Evolutionary conservation across 768 basidiomycete species (phyloP).

Genomic region (Mycena venus): DNA sequence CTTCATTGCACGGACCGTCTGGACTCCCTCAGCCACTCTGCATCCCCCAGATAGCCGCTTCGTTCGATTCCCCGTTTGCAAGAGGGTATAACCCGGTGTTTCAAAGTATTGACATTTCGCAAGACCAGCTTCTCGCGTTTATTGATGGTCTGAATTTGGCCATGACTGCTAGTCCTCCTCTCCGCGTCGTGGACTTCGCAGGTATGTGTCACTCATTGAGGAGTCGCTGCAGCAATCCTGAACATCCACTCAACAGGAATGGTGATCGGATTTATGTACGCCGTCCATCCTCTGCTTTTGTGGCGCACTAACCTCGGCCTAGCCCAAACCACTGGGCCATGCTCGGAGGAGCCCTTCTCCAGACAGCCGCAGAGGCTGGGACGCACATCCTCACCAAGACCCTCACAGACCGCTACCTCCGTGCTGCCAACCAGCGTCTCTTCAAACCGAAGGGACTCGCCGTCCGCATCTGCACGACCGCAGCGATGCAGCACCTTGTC

Average conservation of each 20-base stretch:
- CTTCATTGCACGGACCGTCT: not conserved
- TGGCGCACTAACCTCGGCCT: not conserved
- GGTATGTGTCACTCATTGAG: not conserved
- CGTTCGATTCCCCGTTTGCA: conserved; percentile 37
- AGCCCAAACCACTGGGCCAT: conserved; percentile 42
- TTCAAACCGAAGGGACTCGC: conserved; percentile 39
- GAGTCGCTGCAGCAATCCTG: not conserved
- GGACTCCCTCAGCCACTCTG: conserved; percentile 33
- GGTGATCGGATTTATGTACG: conserved; percentile 40
- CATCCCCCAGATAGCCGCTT: conserved; percentile 34
- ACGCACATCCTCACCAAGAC: conserved; percentile 40
- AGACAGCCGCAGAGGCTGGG: conserved; percentile 34
- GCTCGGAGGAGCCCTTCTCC: conserved; percentile 32
- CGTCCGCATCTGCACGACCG: conserved; percentile 41
- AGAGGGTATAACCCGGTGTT: conserved; percentile 35
- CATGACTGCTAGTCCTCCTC: conserved; percentile 40
- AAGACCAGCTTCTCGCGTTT: conserved; percentile 36
- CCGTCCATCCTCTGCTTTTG: not conserved
- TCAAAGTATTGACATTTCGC: conserved; percentile 27
- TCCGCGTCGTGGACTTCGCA: conserved; percentile 36
- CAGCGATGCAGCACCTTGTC: conserved; percentile 38
- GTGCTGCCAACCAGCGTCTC: conserved; percentile 35
- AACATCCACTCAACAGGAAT: not conserved
- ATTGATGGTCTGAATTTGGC: conserved; percentile 41
- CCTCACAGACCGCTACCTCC: conserved; percentile 41